A percentile compares a stretch with the other conserved stretches of the same genome.
Conservation (phyloP, 2,329 filamentous ascomycete species). For the Ceratocystis eucalypticola region DNA sequence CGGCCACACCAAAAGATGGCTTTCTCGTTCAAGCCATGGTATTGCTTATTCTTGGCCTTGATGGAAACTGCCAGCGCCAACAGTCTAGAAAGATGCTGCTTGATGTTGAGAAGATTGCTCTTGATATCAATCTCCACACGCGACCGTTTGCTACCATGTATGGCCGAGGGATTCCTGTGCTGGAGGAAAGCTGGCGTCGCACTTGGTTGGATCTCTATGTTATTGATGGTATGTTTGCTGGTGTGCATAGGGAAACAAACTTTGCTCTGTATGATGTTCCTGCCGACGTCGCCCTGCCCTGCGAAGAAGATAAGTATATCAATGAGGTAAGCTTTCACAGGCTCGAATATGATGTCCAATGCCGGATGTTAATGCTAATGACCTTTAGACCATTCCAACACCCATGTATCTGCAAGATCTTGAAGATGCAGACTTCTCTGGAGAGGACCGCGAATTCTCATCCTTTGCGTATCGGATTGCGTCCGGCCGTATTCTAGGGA, state of each 20-base stretch:
- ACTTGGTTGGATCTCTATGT: slow-evolving; percentile 84
- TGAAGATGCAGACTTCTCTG: slow-evolving; percentile 60
- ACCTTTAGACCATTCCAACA: slow-evolving; percentile 39
- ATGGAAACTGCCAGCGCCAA: slow-evolving; percentile 59
- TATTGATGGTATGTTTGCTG: slow-evolving; percentile 74
- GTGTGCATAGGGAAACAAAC: slow-evolving; percentile 58
- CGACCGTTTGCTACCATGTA: slow-evolving; percentile 51
- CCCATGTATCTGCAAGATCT: slow-evolving; percentile 58
- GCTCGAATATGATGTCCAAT: neutral
- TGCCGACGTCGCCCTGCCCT: slow-evolving; percentile 60
- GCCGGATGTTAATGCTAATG: neutral
- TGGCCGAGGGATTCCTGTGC: slow-evolving; percentile 48
- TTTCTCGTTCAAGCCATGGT: slow-evolving; percentile 66
- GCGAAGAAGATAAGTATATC: slow-evolving; percentile 63
- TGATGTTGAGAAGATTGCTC: slow-evolving; percentile 55
- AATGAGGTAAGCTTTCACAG: slow-evolving; percentile 35
- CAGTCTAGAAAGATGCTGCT: slow-evolving; percentile 54
- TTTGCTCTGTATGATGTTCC: slow-evolving; percentile 55
- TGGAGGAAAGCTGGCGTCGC: slow-evolving; percentile 72
- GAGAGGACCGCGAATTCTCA: slow-evolving; percentile 58
- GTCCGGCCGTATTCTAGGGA: slow-evolving; percentile 62
- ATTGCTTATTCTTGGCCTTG: slow-evolving; percentile 61
- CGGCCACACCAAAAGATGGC: slow-evolving; percentile 37
- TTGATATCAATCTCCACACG: slow-evolving; percentile 64
- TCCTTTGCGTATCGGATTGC: slow-evolving; percentile 79